Conservation (phyloP, 495 filamentous ascomycete genomes). For the Terfezia boudieri region DNA sequence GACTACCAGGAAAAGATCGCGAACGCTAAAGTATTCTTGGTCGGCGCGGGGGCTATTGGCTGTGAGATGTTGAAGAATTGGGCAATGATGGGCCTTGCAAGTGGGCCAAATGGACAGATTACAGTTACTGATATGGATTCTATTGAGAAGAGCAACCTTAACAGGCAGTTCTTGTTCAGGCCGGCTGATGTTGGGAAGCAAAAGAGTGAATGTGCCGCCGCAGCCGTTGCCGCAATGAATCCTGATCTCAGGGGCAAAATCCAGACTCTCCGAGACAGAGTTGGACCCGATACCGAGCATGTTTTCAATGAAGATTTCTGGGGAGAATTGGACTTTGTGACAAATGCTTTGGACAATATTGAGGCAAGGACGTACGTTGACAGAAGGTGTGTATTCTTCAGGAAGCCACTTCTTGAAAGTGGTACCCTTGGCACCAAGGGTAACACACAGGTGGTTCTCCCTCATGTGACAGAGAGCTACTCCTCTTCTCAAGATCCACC, state of each 20-base stretch:
- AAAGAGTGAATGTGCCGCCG: constrained; percentile 90
- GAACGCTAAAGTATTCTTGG: constrained; percentile 76
- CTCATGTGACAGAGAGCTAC: constrained; percentile 83
- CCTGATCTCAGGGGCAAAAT: constrained; percentile 75
- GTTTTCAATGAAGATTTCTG: constrained; percentile 94
- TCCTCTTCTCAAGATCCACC: constrained; percentile 96
- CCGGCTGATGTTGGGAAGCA: constrained; percentile 83
- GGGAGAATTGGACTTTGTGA: constrained; percentile 72
- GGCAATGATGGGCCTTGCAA: constrained; percentile 93
- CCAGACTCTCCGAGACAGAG: constrained; percentile 62
- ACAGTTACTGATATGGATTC: constrained; percentile 91
- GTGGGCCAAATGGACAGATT: constrained; percentile 72
- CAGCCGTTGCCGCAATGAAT: constrained; percentile 82
- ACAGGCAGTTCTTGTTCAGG: constrained; percentile 92
- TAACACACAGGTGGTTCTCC: constrained; percentile 89
- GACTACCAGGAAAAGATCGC: constrained; percentile 85
- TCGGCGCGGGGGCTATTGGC: constrained; percentile 91
- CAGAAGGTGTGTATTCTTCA: constrained; percentile 95
- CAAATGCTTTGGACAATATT: constrained; percentile 94
- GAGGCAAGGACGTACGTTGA: constrained; percentile 96
- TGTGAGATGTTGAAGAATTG: constrained; percentile 99
- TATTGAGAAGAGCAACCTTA: constrained; percentile 98
- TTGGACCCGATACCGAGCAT: constrained; percentile 78
- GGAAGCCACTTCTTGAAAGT: constrained; percentile 85
- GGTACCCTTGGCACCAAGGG: constrained; percentile 96